A percentile compares a stretch with the other conserved stretches of the same genome.
phyloP scores from a whole-genome alignment of 2,329 filamentous ascomycete species.

The Alternaria sp. region DNA sequence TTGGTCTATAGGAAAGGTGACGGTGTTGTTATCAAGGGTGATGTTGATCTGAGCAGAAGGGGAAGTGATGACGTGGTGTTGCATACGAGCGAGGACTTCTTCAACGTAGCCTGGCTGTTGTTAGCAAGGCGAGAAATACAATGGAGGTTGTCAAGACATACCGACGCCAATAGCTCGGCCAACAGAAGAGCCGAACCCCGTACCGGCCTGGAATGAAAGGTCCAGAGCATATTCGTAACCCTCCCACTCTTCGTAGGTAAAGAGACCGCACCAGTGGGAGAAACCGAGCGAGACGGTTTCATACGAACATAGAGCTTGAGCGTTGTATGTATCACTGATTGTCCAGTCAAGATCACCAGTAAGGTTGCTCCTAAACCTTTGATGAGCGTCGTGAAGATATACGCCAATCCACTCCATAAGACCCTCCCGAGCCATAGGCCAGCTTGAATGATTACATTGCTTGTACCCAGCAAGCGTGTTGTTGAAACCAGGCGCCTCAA shows the following conservation, averaged over 20 bases:
- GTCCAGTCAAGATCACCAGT: slow-evolving; percentile 48
- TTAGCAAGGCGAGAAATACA: slow-evolving; percentile 3
- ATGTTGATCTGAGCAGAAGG: slow-evolving; percentile 63
- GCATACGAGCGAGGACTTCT: slow-evolving; percentile 74
- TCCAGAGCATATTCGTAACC: slow-evolving; percentile 77
- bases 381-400: slow-evolving; percentile 71
- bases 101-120: slow-evolving; percentile 61
- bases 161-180: slow-evolving; percentile 77
- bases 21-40: slow-evolving; percentile 72
- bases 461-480: slow-evolving; percentile 74
- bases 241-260: slow-evolving; percentile 78
- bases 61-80: slow-evolving; percentile 65
- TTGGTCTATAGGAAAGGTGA: slow-evolving; percentile 78
- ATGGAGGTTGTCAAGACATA: slow-evolving; percentile 49
- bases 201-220: slow-evolving; percentile 68
- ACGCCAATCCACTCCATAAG: slow-evolving; percentile 66
- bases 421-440: slow-evolving; percentile 59
- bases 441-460: slow-evolving; percentile 69
- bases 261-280: slow-evolving; percentile 76
- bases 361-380: slow-evolving; percentile 65
- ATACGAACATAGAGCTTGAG: slow-evolving; percentile 78
- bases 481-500: slow-evolving; percentile 70
- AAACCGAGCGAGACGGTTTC: slow-evolving; percentile 80
- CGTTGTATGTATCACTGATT: slow-evolving; percentile 60
- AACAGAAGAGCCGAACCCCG: slow-evolving; percentile 70